Evolutionary conservation across 2,329 filamentous ascomycete species (phyloP).

Genomic region (Hymenoscyphus infarciens): DNA sequence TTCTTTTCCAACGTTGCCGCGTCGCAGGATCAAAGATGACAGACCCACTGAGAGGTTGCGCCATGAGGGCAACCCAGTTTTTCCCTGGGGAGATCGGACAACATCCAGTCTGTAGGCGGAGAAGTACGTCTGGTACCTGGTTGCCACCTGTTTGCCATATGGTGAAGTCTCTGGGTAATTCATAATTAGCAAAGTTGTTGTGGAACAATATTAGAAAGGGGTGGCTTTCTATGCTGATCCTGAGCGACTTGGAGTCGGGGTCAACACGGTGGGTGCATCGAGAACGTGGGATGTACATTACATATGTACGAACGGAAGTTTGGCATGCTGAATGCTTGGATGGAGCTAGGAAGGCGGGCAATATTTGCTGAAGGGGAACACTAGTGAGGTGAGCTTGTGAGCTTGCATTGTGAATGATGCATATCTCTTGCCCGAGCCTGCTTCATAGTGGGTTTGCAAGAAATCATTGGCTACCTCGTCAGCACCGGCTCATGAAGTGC

Average conservation of each 20-base stretch:
- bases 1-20: neutral
- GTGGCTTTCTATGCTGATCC: neutral
- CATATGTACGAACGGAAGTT: neutral
- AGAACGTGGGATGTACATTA: neutral
- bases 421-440: neutral
- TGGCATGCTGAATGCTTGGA: neutral
- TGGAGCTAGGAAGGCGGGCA: neutral
- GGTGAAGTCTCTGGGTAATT: neutral
- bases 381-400: too few species aligned
- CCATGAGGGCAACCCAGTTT: neutral
- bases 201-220: neutral
- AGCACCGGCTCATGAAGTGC: neutral
- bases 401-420: neutral
- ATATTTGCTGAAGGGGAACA: neutral
- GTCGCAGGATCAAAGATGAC: neutral
- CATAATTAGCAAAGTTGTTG: neutral
- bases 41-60: neutral
- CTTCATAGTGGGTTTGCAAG: too few species aligned
- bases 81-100: neutral
- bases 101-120: neutral
- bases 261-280: neutral
- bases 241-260: neutral
- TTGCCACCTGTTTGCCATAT: neutral
- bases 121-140: neutral
- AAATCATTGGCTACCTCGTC: neutral